Evolutionary conservation across 805 yeast species (phyloP), one percentile per base, ranked within the genome.

Genomic region (Zygotorulaspora sp.): DNA sequence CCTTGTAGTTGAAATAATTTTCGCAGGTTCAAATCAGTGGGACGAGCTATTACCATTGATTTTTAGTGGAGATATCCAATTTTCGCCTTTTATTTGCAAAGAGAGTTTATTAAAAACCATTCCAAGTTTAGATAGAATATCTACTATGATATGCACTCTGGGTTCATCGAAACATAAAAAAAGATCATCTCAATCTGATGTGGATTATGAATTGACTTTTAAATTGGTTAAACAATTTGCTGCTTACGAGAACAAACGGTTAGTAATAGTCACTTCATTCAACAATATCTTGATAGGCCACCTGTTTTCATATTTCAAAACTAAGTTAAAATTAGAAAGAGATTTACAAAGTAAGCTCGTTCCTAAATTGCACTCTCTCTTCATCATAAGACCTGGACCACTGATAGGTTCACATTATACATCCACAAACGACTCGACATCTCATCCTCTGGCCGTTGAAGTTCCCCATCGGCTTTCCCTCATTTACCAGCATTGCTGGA

Each of bases 371-470:
- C 33, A 38, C 10, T 44, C 46, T 13, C 25, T 52, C 10, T 20
- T 44, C 4, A 37, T 56, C 3, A 24, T 56, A 12, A 43, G 56
- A 38, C 61, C 61, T 8, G 61, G 61, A n/a, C 58, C 61, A 16
- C 20, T 55, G 4, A 36, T 52, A 14, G 67, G 66, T 4, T 38
- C 27, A 10, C 55, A 46, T 40, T 42, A 33, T 5, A 27, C 24
- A 38, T 48, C n/a, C 26, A 16, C 35, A 10, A 30, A 36, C 8
- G 32, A 14, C 16, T 17, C 22, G 21, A 15, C 32, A 12, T 31
- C 32, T 10, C 34, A 28, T 18, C 31, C 38, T 7, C 16, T 37
- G 20, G 33, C 44, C 6, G 23, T 35, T 6, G 36, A 36, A 15
- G 8, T 43, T 16, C 21, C 35, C 9, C 32, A 30, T 11, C 47